A percentile compares a stretch with the other conserved stretches of the same genome.
Evolutionary conservation across 768 basidiomycete genomes (phyloP).

Genomic region (Paxillus involutus): DNA sequence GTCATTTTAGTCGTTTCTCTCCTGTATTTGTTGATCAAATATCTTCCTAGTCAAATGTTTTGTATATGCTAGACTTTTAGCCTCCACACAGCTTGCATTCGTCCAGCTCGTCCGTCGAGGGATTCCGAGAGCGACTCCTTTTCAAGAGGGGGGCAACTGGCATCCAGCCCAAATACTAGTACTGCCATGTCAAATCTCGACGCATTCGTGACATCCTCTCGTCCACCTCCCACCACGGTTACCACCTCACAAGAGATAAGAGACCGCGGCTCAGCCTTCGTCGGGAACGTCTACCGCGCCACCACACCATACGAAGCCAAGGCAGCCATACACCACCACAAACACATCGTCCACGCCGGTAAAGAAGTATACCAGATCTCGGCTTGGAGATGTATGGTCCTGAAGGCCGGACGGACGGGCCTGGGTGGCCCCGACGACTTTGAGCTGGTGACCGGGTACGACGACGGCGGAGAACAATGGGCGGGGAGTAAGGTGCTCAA

Average conservation of each 20-base stretch:
- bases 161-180: neutral
- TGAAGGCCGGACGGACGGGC: slow-evolving; percentile 65
- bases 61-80: neutral
- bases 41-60: neutral
- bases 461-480: slow-evolving; percentile 80
- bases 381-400: slow-evolving; percentile 78
- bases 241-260: slow-evolving; percentile 71
- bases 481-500: slow-evolving; percentile 62
- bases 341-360: slow-evolving; percentile 53
- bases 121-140: too few relatives aligned
- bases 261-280: slow-evolving; percentile 72
- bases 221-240: slow-evolving; percentile 45
- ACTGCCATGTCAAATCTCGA: slow-evolving; percentile 43
- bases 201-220: slow-evolving; percentile 48
- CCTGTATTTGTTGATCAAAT: neutral
- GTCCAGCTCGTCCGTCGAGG: neutral
- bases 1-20: slow-evolving; percentile 1
- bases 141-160: too few relatives aligned
- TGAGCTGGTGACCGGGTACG: slow-evolving; percentile 55
- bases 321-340: slow-evolving; percentile 49
- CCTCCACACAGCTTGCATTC: neutral
- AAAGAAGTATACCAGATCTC: slow-evolving; percentile 71
- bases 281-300: slow-evolving; percentile 63
- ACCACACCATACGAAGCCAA: slow-evolving; percentile 51
- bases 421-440: slow-evolving; percentile 77